These are phyloP conservation scores for Trichoderma sp. DNA, from an alignment of 2,329 filamentous ascomycete genomes.

Conservation along the genomic window DNA sequence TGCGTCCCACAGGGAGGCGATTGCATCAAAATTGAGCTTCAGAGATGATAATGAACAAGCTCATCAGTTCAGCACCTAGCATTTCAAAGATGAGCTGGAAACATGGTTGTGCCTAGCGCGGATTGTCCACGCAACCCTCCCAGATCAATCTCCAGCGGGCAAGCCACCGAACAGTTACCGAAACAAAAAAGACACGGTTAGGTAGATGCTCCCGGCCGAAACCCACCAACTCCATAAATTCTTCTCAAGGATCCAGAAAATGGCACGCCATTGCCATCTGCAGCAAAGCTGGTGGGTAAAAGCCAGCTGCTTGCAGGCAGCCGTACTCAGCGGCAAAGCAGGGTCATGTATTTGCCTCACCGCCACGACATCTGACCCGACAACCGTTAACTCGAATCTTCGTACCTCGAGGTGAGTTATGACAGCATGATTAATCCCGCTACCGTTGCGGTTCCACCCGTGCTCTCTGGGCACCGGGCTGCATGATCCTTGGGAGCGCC, in stretches of 20 bases:
- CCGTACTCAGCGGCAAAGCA: neutral
- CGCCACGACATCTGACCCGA: slow-evolving; percentile 33
- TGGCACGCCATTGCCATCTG: neutral
- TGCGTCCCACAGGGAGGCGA: neutral
- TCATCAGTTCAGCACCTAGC: neutral
- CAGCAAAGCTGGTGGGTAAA: neutral
- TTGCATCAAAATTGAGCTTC: neutral
- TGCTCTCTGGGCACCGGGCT: slow-evolving; percentile 6
- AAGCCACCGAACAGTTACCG: slow-evolving; percentile 36
- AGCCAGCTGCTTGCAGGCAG: neutral
- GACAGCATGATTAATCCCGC: neutral
- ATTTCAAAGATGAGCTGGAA: neutral
- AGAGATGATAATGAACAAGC: neutral
- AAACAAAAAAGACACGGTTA: slow-evolving; percentile 22
- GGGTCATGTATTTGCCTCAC: slow-evolving; percentile 17
- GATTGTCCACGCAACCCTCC: neutral
- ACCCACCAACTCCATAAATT: neutral
- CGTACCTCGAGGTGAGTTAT: slow-evolving; percentile 40
- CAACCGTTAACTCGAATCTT: slow-evolving; percentile 38
- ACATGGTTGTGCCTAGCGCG: neutral
- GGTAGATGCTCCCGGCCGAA: neutral
- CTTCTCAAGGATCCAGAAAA: neutral
- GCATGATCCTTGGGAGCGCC: slow-evolving; percentile 10
- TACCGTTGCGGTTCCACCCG: slow-evolving; percentile 17
- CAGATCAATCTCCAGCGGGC: neutral